Conservation (phyloP, 306 rosid genomes). For the Vigna nakashimae region DNA sequence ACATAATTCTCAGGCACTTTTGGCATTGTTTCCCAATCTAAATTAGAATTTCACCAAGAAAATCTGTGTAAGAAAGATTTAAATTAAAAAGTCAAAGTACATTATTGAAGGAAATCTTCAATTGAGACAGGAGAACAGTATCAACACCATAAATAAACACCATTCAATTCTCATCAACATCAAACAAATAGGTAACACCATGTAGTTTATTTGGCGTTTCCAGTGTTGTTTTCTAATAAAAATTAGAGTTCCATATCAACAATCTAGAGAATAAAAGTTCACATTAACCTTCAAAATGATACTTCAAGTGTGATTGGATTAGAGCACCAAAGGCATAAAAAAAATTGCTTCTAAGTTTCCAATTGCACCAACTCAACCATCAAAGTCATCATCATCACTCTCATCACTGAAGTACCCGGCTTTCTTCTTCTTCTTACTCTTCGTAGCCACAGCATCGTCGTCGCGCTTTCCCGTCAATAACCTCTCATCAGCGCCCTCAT, state of each 20-base stretch:
- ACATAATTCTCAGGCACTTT: background rate
- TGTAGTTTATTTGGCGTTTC: no score
- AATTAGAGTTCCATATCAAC: no score
- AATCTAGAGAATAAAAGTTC: background rate
- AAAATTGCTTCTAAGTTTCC: background rate
- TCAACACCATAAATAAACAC: background rate
- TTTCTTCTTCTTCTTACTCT: slow-evolving; percentile 70
- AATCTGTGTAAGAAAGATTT: background rate
- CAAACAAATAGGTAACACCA: background rate
- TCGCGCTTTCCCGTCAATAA: slow-evolving; percentile 42
- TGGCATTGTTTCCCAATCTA: background rate
- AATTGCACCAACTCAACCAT: slow-evolving; percentile 14
- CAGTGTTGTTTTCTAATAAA: no score
- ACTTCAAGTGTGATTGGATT: background rate
- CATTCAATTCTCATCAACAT: background rate
- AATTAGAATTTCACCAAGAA: background rate
- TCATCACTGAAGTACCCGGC: slow-evolving; percentile 84
- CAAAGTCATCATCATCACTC: slow-evolving; percentile 72
- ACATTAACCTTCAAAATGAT: background rate
- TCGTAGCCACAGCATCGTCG: slow-evolving; percentile 42
- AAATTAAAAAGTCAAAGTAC: background rate
- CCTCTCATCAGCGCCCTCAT: slow-evolving; percentile 60
- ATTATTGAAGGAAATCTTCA: background rate
- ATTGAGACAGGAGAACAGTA: background rate
- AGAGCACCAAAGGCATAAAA: background rate